A percentile compares a stretch with the other conserved stretches of the same genome.
phyloP scores from a whole-genome alignment of 805 yeast species.

The Sugiyamaella marilandica region DNA sequence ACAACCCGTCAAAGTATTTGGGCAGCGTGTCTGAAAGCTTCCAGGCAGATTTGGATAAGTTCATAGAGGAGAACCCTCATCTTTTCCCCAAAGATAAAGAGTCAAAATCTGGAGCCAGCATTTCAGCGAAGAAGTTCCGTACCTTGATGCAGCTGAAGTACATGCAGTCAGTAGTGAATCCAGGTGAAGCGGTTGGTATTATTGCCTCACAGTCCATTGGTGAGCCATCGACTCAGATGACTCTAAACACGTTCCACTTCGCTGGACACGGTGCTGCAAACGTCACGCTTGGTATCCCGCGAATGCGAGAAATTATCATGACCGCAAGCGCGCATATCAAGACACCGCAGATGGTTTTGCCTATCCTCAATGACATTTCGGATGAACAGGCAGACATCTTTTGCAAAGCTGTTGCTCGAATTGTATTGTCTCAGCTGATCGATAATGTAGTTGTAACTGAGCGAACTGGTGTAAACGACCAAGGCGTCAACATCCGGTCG shows the following conservation, averaged over 20 bases:
- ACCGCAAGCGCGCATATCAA: conserved; percentile 93
- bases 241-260: conserved; percentile 92
- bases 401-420: conserved; percentile 84
- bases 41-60: conserved; percentile 71
- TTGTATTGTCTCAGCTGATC: conserved; percentile 80
- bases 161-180: conserved; percentile 90
- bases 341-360: conserved; percentile 98
- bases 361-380: conserved; percentile 69
- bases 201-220: conserved; percentile 98
- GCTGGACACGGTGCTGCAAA: conserved; percentile 99
- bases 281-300: conserved; percentile 98
- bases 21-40: conserved; percentile 93
- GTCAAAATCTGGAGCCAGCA: conserved; percentile 34
- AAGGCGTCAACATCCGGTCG: conserved; percentile 53
- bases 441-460: conserved; percentile 83
- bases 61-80: conserved; percentile 51
- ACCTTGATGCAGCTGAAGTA: conserved; percentile 97
- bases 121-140: conserved; percentile 78
- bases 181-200: conserved; percentile 98
- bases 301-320: conserved; percentile 99
- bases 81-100: conserved; percentile 51
- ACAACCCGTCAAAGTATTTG: conserved; percentile 81
- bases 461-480: conserved; percentile 62
- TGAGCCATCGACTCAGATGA: conserved; percentile 99
- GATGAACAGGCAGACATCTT: conserved; percentile 89